Conservation (phyloP, 352 stramenopile genomes). For the Thraustochytrium sp. region DNA sequence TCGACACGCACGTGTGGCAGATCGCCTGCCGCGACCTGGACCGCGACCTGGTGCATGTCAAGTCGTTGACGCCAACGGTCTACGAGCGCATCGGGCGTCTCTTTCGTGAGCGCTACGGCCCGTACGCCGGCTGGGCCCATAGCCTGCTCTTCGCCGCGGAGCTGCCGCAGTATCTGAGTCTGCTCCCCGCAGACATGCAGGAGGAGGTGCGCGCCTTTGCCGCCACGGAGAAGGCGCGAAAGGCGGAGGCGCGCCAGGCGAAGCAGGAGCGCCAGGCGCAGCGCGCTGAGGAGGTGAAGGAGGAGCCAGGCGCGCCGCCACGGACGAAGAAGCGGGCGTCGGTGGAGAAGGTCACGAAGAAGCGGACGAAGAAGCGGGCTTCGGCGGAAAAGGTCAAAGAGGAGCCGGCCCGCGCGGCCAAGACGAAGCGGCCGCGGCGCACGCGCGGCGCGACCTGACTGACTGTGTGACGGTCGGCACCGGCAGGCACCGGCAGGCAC, state of each 20-base stretch:
- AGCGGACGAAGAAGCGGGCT: too few relatives aligned
- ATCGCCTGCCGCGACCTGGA: slow-evolving; percentile 64
- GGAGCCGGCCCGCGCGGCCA: too few relatives aligned
- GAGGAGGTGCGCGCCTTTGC: slow-evolving; percentile 53
- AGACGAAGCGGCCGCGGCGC: too few relatives aligned
- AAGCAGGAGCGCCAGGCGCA: not conserved
- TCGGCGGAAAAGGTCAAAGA: too few relatives aligned
- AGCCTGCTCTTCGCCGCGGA: slow-evolving; percentile 78
- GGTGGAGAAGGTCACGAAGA: too few relatives aligned
- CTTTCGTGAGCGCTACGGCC: slow-evolving; percentile 80
- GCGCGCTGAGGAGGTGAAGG: too few relatives aligned
- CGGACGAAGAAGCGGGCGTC: too few relatives aligned
- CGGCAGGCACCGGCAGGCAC: too few relatives aligned
- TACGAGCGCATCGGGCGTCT: slow-evolving; percentile 81
- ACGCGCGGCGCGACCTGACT: too few relatives aligned
- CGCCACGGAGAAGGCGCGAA: slow-evolving; percentile 49
- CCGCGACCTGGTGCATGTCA: slow-evolving; percentile 46
- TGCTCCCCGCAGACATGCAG: slow-evolving; percentile 58
- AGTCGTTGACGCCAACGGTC: slow-evolving; percentile 71
- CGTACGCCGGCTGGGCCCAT: slow-evolving; percentile 84
- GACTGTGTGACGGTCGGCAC: too few relatives aligned
- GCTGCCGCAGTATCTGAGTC: slow-evolving; percentile 61
- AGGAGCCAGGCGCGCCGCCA: too few relatives aligned
- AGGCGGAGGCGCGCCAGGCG: not conserved
- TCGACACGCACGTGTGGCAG: slow-evolving; percentile 81